phyloP scores from a whole-genome alignment of 768 basidiomycete species.

The Omphalotus guepiniiformis region DNA sequence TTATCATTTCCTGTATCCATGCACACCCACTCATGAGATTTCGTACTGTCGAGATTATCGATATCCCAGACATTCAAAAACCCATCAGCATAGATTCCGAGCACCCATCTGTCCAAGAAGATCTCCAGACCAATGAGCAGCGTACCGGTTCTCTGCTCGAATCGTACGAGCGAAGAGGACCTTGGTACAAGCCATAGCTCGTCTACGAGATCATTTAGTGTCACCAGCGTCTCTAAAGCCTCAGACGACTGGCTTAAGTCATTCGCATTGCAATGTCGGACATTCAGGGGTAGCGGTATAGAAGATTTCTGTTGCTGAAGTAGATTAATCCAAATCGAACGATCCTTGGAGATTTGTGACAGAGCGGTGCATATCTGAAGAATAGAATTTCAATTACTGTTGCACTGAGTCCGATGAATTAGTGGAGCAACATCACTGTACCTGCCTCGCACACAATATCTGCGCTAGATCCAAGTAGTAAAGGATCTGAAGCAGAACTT shows the following conservation, averaged over 20 bases:
- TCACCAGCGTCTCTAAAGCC: constrained; percentile 1
- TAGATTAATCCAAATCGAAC: constrained; percentile 16
- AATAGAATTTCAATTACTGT: not conserved
- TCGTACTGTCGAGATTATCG: not conserved
- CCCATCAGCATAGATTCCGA: constrained; percentile 40
- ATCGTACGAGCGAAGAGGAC: not conserved
- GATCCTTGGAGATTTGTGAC: constrained; percentile 13
- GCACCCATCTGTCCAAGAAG: constrained; percentile 43
- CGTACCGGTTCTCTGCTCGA: constrained; percentile 1
- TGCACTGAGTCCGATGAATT: not conserved
- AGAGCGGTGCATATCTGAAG: constrained; percentile 15
- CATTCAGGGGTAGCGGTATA: constrained; percentile 12
- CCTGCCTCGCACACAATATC: constrained; percentile 16
- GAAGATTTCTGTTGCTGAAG: constrained; percentile 6
- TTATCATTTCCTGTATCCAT: constrained; percentile 3
- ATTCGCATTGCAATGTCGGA: not conserved
- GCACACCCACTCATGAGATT: not conserved
- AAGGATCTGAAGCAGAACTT: constrained; percentile 16
- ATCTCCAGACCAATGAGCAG: constrained; percentile 34
- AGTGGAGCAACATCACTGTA: constrained; percentile 5
- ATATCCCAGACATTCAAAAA: constrained; percentile 40
- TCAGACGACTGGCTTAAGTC: not conserved
- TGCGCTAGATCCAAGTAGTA: constrained; percentile 12
- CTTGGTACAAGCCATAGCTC: constrained; percentile 3
- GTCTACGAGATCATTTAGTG: not conserved